phyloP scores from a whole-genome alignment of 2,329 filamentous ascomycete species.

The Neofusicoccum cordaticola region DNA sequence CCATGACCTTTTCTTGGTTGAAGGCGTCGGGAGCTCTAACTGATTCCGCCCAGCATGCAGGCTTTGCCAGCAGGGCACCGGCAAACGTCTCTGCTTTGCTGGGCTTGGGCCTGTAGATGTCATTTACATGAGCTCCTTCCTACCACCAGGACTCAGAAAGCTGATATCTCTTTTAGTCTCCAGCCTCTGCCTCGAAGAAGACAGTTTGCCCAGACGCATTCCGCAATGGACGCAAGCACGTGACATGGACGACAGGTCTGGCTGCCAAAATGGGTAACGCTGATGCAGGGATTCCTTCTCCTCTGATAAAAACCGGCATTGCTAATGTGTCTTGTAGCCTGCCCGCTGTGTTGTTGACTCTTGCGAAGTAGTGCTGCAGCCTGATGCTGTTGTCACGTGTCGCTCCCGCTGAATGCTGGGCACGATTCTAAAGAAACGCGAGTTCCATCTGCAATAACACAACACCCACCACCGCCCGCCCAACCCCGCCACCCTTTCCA shows the following conservation, averaged over 20 bases:
- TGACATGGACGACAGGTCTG: not conserved
- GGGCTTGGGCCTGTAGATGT: not conserved
- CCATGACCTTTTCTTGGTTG: not conserved
- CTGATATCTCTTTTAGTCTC: not conserved
- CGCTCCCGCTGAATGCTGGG: not conserved
- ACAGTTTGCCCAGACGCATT: not conserved
- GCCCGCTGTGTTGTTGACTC: not conserved
- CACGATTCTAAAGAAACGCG: conserved; percentile 14
- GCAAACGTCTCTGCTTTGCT: not conserved
- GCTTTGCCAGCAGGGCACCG: not conserved
- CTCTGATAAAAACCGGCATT: not conserved
- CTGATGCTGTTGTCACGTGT: conserved; percentile 8
- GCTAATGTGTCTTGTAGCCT: not conserved
- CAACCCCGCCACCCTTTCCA: conserved; percentile 1
- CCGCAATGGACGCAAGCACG: not conserved
- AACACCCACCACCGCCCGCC: conserved; percentile 10
- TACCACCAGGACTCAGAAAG: not conserved
- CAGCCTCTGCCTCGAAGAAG: not conserved
- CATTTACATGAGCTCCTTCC: not conserved
- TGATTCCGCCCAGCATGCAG: not conserved
- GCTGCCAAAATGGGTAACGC: not conserved
- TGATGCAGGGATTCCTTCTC: not conserved
- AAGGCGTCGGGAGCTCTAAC: not conserved
- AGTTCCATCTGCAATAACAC: conserved; percentile 11
- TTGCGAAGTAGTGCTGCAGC: not conserved